Evolutionary conservation across 108 stramenopile genomes (phyloP), one percentile per base, ranked within the genome.

Genomic region (Nitzschia palea): DNA sequence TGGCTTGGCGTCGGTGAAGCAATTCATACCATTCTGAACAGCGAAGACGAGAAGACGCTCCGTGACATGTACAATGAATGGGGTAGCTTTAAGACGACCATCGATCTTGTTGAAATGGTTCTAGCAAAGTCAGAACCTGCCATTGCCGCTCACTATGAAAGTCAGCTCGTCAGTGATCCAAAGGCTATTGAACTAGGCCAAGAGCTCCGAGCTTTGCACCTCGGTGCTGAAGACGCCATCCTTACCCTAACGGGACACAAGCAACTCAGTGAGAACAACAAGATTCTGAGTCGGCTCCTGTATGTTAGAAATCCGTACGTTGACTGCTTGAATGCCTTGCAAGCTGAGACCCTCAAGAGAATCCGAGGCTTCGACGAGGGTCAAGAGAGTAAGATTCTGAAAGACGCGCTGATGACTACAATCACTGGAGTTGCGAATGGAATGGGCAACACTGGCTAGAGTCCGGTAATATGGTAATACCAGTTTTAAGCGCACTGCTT

Each of bases 1-100:
- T 98, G 98, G 98, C 81, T 98, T 20, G 98, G 98, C 28, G 93
- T 97, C 30, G 97, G 95, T 22, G 87, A 96, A 28, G 98, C 93
- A 23, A 79, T 98, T 55, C 55, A 69, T 14, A 58, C 69, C 33
- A 77, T 86, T 34, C 62, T 90, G 22, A 57, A 68, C 10, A 80
- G 83, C 52, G 89, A 86, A 58, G 65, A 45, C 27, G 79, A 79
- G 26, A 65, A 69, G 22, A 74, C 59, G 0, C 82, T 98, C 5
- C 74, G 76, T 22, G 73, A 71, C 31, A 97, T 98, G 97, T 97
- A 97, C 80, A 74, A 82, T 20, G 65, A 89, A 48, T 97, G 93
- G 93, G 94, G 87, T 22, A 88, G 90, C 36, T 97, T 98, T 83
- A 78, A 87, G 6, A 94, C 94, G 18, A 92, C 82, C 15, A 90